These are phyloP conservation scores for Pseudozyma sp. DNA, from an alignment of 1,284 basidiomycete species.

Conservation along the genomic window DNA sequence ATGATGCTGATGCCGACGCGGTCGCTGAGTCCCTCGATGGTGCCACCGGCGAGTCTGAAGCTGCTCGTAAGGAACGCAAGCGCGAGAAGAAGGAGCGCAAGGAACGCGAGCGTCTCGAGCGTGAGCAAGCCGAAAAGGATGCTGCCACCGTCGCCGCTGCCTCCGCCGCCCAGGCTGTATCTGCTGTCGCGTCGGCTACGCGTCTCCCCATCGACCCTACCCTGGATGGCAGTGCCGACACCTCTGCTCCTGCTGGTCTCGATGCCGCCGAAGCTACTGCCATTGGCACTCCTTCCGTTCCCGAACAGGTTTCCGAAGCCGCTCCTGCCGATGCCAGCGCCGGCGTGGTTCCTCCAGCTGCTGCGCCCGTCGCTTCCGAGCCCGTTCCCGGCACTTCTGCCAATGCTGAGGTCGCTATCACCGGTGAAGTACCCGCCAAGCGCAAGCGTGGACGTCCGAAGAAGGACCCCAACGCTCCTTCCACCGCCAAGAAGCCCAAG, in stretches of 20 bases:
- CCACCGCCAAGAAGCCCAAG: slow-evolving; percentile 36
- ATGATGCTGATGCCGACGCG: slow-evolving; percentile 35
- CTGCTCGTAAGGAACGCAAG: slow-evolving; percentile 30
- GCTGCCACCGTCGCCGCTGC: slow-evolving; percentile 50
- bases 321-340: slow-evolving; percentile 1
- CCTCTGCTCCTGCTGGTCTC: slow-evolving; percentile 4
- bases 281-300: slow-evolving; percentile 8
- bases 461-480: slow-evolving; percentile 30
- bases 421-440: slow-evolving; percentile 24
- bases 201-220: slow-evolving; percentile 47
- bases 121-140: slow-evolving; percentile 50
- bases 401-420: slow-evolving; percentile 6
- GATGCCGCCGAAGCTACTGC: slow-evolving; percentile 11
- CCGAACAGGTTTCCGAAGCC: slow-evolving; percentile 9
- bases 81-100: slow-evolving; percentile 52
- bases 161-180: slow-evolving; percentile 43
- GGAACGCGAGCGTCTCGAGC: slow-evolving; percentile 39
- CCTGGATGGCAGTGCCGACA: slow-evolving; percentile 15
- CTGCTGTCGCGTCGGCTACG: slow-evolving; percentile 38
- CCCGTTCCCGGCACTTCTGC: slow-evolving; percentile 12
- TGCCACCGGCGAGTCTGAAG: slow-evolving; percentile 12
- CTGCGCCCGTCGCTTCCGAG: slow-evolving; percentile 8
- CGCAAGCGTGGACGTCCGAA: slow-evolving; percentile 43
- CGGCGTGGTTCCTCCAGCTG: slow-evolving; percentile 3
- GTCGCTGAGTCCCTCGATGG: slow-evolving; percentile 20